Evolutionary conservation across 2,329 filamentous ascomycete genomes (phyloP), one percentile per base, ranked within the genome.

Genomic region (Lasiodiplodia gonubiensis): DNA sequence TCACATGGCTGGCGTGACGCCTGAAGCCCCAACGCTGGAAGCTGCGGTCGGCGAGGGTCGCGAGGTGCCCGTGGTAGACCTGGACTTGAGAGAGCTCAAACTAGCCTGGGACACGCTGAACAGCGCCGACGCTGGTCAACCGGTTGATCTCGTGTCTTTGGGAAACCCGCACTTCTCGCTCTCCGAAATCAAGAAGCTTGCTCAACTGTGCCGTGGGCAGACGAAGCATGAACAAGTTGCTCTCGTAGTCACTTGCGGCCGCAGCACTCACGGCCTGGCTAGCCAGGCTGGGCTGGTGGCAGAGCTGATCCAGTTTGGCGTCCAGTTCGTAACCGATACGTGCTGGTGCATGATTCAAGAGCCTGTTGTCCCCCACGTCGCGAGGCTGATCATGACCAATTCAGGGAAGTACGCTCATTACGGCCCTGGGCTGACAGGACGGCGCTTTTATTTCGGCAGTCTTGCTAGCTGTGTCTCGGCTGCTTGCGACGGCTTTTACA

Each of bases 371-470:
- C 75, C 74, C 3, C 42, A 7, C 0, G 11, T 60, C 2, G 68
- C 72, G 0, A 70, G 71, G 2, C 74, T 71, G 1, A 78, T 84
- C 66, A 78, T 81, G 81, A 83, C 78, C 0, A 83, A 83, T 61
- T 84, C 82, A 1, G 80, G 73, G 0, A 84, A 84, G 69, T 83
- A 83, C 70, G 81, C 81, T 0, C 80, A 84, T 71, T 84, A 83
- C 39, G 78, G 77, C 2, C 69, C 70, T 0, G 73, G 73, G 4
- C 63, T 76, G 33, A 71, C 71, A 1, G 68, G 68, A 5, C 64
- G 71, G 23, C 55, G 68, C 33, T 67, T 75, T 11, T 70, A 71
- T 3, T 76, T 75, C 67, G 73, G 71, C 4, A 70, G 73, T 66
- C 55, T 76, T 18, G 65, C 35, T 3, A 66, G 67, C 4, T 76